Base-by-base conservation (phyloP, 1,284 basidiomycete genomes). In the Flammula alnicola region DNA sequence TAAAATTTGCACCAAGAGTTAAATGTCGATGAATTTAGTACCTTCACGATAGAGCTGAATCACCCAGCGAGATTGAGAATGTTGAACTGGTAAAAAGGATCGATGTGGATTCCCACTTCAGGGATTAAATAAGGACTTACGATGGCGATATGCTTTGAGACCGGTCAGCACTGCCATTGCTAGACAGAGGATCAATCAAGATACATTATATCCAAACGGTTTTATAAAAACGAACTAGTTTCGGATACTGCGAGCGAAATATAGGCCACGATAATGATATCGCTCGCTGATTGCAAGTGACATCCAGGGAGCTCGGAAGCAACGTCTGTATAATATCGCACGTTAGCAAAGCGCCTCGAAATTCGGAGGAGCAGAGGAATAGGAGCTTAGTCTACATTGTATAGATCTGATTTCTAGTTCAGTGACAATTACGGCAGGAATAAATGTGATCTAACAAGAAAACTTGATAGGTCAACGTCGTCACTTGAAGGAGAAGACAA, bases 1-100 rank as follows among this genome's bases (percentile, higher is more conserved):
- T 6, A 11, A 20, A 11, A 9, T 8, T 26, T 3, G 3, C 14
- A 4, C 10, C 8, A 11, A 42, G 9, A 11, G 20, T n/a, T n/a
- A n/a, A n/a, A n/a, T n/a, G n/a, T n/a, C n/a, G 12, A n/a, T 22
- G 41, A 29, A 12, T 6, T 6, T 43, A 65, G 30, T 38, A 72
- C 75, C 75, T 52, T 77, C 73, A 54, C 68, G 64, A 54, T 75
- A 75, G 23, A 76, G 59, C 43, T 67, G 67, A 5, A 62, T 44
- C 4, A 77, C 63, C 65, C 75, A 70, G 3, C 63, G 61, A 3
- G 68, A 63, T 29, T 63, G 60, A 14, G 69, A 69, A 31, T 64
- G 58, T 14, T 67, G 66, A 22, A 73, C 71, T 74, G 29, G 12
- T 43, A 16, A n/a, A n/a, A n/a, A n/a, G n/a, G n/a, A n/a, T n/a